A percentile compares a stretch with the other conserved stretches of the same genome.
Evolutionary conservation across 805 yeast genomes (phyloP).

Genomic region (Ogataea paraovalis): DNA sequence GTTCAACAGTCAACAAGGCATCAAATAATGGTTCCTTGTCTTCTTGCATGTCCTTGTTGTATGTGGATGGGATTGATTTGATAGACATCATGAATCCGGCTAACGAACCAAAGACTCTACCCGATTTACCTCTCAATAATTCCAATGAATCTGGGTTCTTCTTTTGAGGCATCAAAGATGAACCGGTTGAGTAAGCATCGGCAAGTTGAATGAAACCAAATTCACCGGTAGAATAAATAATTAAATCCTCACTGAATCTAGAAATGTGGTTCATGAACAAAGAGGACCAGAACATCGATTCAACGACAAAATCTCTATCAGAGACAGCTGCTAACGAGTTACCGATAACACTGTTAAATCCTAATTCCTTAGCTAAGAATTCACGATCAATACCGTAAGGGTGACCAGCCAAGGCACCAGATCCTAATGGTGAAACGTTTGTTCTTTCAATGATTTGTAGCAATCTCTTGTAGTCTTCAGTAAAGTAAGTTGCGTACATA

Average conservation of each 20-base stretch:
- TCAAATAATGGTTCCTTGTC: constrained; percentile 99
- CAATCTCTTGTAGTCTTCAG: constrained; percentile 85
- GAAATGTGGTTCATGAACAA: constrained; percentile 94
- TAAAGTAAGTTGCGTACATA: constrained; percentile 90
- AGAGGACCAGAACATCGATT: constrained; percentile 92
- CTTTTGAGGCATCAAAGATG: constrained; percentile 98
- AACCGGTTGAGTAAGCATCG: constrained; percentile 98
- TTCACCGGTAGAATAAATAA: constrained; percentile 95
- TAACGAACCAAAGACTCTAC: constrained; percentile 92
- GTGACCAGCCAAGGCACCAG: constrained; percentile 98
- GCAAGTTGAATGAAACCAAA: constrained; percentile 91
- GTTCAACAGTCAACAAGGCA: constrained; percentile 83
- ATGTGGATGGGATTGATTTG: constrained; percentile 96
- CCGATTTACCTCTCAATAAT: constrained; percentile 92
- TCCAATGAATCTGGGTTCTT: constrained; percentile 97
- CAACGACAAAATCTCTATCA: constrained; percentile 96
- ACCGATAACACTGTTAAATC: constrained; percentile 84
- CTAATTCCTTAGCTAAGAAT: constrained; percentile 72
- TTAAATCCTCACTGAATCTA: constrained; percentile 89
- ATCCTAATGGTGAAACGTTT: constrained; percentile 88
- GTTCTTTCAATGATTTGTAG: constrained; percentile 76
- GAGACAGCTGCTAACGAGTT: constrained; percentile 95
- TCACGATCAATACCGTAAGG: constrained; percentile 99
- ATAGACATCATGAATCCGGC: constrained; percentile 95
- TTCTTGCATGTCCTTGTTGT: constrained; percentile 98